Evolutionary conservation across 805 yeast genomes (phyloP).

Genomic region (Metahyphopichia silvanorum): DNA sequence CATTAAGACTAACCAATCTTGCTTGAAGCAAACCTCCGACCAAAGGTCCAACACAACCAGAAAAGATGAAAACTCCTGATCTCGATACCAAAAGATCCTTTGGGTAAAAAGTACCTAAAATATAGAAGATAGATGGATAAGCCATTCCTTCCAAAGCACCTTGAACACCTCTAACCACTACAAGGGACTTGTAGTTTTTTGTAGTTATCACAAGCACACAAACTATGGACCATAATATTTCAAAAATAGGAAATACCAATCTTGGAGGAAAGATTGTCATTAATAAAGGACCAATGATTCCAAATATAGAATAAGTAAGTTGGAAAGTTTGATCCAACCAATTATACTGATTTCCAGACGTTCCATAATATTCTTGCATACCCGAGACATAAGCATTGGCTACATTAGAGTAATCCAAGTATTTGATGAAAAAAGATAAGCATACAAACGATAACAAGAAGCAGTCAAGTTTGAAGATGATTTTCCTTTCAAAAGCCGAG

Average conservation of each 20-base stretch:
- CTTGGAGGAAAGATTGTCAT: constrained; percentile 7
- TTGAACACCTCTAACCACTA: constrained; percentile 2
- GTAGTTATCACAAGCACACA: constrained; percentile 6
- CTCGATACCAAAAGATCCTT: constrained; percentile 1
- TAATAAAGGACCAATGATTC: constrained; percentile 6
- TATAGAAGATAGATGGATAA: constrained; percentile 4
- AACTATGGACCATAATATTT: constrained; percentile 22
- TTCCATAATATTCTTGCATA: constrained; percentile 23
- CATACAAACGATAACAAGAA: neutral
- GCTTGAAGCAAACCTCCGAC: constrained; percentile 5
- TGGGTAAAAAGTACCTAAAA: constrained; percentile 6
- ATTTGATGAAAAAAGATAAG: neutral
- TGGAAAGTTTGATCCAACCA: constrained; percentile 17
- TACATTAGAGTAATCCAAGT: neutral
- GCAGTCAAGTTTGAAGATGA: neutral
- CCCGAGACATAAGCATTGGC: constrained; percentile 31
- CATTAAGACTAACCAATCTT: constrained; percentile 4
- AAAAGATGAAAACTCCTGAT: constrained; percentile 3
- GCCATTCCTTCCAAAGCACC: constrained; percentile 5
- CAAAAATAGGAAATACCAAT: constrained; percentile 12
- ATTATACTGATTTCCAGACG: constrained; percentile 25
- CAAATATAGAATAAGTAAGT: constrained; percentile 13
- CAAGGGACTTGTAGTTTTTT: neutral
- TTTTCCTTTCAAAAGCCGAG: neutral
- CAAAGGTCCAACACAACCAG: constrained; percentile 4